Conservation (phyloP, 2,329 filamentous ascomycete species). For the Colletotrichum noveboracense region DNA sequence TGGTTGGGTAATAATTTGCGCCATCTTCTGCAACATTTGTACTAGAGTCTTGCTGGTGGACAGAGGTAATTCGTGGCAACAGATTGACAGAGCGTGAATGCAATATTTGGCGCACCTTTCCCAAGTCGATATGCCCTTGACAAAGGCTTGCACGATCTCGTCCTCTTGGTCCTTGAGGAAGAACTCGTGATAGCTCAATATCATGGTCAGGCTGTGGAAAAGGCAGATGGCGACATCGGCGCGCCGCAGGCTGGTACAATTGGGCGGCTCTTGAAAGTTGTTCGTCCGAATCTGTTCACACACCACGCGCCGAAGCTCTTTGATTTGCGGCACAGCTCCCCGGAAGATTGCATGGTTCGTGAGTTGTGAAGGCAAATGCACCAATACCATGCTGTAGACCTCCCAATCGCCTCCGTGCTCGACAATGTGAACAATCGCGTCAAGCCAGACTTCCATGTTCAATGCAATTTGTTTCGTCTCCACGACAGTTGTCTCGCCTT, state of each 20-base stretch:
- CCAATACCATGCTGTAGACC: constrained; percentile 87
- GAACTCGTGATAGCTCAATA: constrained; percentile 87
- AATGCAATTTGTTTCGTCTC: constrained; percentile 49
- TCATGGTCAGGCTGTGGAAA: constrained; percentile 84
- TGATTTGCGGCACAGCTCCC: constrained; percentile 75
- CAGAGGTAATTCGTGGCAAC: constrained; percentile 90
- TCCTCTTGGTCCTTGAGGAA: constrained; percentile 88
- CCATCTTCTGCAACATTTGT: constrained; percentile 89
- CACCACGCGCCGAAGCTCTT: constrained; percentile 74
- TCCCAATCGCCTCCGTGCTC: constrained; percentile 82
- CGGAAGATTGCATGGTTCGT: constrained; percentile 88
- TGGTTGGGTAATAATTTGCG: constrained; percentile 92
- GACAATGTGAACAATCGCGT: constrained; percentile 75
- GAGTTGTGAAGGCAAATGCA: constrained; percentile 85
- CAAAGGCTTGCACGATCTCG: constrained; percentile 85
- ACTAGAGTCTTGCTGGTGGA: constrained; percentile 87
- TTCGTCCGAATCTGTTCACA: constrained; percentile 84
- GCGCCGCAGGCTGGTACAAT: constrained; percentile 79
- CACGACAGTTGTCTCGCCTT: constrained; percentile 4
- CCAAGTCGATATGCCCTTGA: constrained; percentile 82
- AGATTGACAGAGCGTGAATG: constrained; percentile 93
- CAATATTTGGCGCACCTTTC: constrained; percentile 90
- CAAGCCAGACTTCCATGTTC: constrained; percentile 74
- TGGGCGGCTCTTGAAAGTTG: constrained; percentile 81
- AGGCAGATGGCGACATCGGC: constrained; percentile 89